Base-by-base conservation (phyloP, 805 yeast species). In the Yamadazyma paraphyllophila region DNA sequence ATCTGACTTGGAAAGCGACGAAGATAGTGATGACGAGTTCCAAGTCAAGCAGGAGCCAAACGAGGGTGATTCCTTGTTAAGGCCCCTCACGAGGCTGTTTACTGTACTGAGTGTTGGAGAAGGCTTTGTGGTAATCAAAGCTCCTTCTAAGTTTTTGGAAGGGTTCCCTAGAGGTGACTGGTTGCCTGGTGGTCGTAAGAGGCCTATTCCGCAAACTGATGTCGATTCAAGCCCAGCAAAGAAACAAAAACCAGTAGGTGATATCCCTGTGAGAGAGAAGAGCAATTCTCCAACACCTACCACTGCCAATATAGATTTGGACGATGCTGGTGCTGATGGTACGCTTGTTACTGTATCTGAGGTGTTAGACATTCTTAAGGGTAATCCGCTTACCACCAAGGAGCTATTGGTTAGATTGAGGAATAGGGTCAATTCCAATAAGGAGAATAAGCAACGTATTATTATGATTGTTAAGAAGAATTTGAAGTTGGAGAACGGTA, bases 151-250 rank as follows among this genome's bases (percentile, higher is more conserved):
- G 32, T 71, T 86, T 12, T 71, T 91, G 48, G 61, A 67, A 13
- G 77, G 77, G 31, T 89, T 90, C 67, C 94, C 94, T 2, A 67
- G 62, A 14, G 96, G 96, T 24, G 87, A 82, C 44, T 91, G 97
- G 97, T 84, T 84, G 63, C 92, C 96, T 16, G 71, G 71, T 9
- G 72, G 71, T 50, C 77, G 65, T 25, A 68, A 67, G 47, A 58
- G 74, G 41, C 49, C 50, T 11, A 11, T 35, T 12, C 24, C 24
- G 6, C 24, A 20, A 20, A 20, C 24, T 20, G 24, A 20, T 20
- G 24, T 6, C 24, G 6, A 20, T 9, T 53, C 56, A 1, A 53
- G 67, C 3, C 66, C 73, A 0, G 50, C 55, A n/a, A 77, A 76
- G 55, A 72, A 71, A 47, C 57, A 44, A 8, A 42, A 43, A 40